A percentile compares a stretch with the other conserved stretches of the same genome.
Conservation (phyloP, 192 early-diverging fungal genomes). For the Coemansia sp. region DNA sequence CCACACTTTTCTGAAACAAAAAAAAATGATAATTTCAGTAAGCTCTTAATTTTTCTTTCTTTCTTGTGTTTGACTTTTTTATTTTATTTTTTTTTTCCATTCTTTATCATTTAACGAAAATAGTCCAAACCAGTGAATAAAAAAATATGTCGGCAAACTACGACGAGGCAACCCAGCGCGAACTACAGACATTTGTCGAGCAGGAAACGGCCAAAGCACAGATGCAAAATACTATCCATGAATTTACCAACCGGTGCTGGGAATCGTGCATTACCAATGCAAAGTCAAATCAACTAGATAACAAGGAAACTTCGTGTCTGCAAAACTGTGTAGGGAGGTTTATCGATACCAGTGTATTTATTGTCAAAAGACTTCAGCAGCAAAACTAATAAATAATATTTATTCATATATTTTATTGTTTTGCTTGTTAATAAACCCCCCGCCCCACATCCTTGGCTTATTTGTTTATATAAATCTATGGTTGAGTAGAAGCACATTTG, state of each 20-base stretch:
- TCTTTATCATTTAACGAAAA: background rate
- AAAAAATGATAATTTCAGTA: too few species aligned
- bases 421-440: background rate
- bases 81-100: background rate
- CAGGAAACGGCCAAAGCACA: conserved; percentile 61
- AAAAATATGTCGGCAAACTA: conserved; percentile 25
- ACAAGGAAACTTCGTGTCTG: conserved; percentile 61
- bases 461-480: background rate
- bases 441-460: too few species aligned
- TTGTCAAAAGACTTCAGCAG: conserved; percentile 61
- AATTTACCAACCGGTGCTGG: conserved; percentile 69
- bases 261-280: conserved; percentile 65
- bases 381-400: conserved; percentile 2
- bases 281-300: conserved; percentile 56
- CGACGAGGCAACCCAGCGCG: conserved; percentile 60
- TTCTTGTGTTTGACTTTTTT: conserved; percentile 1
- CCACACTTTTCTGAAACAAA: too few species aligned
- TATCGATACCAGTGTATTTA: conserved; percentile 63
- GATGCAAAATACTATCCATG: conserved; percentile 62
- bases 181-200: conserved; percentile 63
- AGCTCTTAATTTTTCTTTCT: background rate
- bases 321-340: conserved; percentile 75
- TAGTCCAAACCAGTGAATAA: background rate
- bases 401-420: too few species aligned
- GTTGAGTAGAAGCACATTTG: conserved; percentile 17